A percentile compares a stretch with the other conserved stretches of the same genome.
Evolutionary conservation across 192 early-diverging fungal genomes (phyloP).

Genomic region (Backusella luteola): DNA sequence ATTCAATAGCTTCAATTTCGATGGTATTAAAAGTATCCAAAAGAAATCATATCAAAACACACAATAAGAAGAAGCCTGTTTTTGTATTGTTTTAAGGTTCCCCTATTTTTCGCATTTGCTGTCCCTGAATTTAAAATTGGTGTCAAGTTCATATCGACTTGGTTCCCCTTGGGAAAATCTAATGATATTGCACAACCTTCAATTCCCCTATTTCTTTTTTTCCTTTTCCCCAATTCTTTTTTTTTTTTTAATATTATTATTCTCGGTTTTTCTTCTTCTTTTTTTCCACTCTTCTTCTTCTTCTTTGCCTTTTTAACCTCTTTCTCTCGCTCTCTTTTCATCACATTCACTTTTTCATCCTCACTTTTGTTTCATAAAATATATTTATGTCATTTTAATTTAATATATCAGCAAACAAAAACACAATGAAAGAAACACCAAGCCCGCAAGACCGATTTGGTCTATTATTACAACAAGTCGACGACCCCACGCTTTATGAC

Average conservation of each 20-base stretch:
- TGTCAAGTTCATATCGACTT: not conserved
- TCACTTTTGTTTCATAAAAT: not conserved
- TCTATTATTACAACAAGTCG: not conserved
- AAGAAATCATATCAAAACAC: too few species aligned
- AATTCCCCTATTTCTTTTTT: not conserved
- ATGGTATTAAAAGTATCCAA: too few species aligned
- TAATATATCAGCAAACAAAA: not conserved
- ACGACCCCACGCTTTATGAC: not conserved
- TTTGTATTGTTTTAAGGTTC: not conserved
- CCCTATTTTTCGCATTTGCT: not conserved
- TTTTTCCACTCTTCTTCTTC: not conserved
- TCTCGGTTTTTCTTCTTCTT: not conserved
- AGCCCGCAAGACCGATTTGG: constrained; percentile 4
- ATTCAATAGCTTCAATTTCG: too few species aligned
- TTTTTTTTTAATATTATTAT: not conserved
- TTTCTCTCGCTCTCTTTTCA: not conserved
- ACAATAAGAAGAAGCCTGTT: not conserved
- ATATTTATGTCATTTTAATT: not conserved
- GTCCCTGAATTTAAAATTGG: constrained; percentile 4
- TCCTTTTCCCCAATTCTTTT: not conserved
- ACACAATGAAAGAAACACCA: not conserved
- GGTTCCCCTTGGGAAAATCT: constrained; percentile 13
- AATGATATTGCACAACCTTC: constrained; percentile 7
- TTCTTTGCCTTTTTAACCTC: not conserved
- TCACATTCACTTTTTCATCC: not conserved